Base-by-base conservation (phyloP, 2,329 filamentous ascomycete genomes). In the Aciculosporium take region DNA sequence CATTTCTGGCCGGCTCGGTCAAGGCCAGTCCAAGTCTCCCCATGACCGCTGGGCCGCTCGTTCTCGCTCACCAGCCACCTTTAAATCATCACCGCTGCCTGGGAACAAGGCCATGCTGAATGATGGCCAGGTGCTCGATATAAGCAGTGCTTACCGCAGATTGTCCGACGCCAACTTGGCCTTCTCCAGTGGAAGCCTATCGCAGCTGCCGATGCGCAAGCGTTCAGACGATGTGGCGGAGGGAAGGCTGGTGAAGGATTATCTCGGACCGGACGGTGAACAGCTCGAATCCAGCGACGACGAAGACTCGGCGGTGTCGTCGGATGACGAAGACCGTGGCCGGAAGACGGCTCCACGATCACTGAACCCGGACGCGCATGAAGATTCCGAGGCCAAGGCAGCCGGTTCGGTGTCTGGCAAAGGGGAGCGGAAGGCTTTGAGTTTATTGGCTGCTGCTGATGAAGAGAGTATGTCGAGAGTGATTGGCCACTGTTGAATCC, bases 381-480 rank as follows among this genome's bases (percentile, higher is more conserved):
- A 59, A 17, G 55, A 60, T 30, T 52, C 51, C 4, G 53, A 55
- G 5, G 60, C 62, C 20, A 61, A 60, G 20, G 57, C 59, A 28
- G 52, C 48, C 4, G 49, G 33, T 8, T 56, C 42, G 48, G 50
- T 48, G 54, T 47, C 62, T 1, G 60, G 49, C 41, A 57, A 63
- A 51, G 47, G 59, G 48, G 54, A 60, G 47, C 61, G 62, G 44
- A 67, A 66, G 50, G 65, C 71, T 1, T 64, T 68, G 54, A 85
- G 79, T 52, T 58, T 87, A 42, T 63, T 88, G 40, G 82, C 80
- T 30, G 82, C 81, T 6, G 79, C 80, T 1, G 81, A 89, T 55
- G 80, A 86, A 68, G 84, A 89, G 56, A 74, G 85, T 84, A 68
- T 55, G 81, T 70, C 25, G n/a, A n/a, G n/a, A n/a, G n/a, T n/a